These are phyloP conservation scores for Ophiostoma sp. DNA, from an alignment of 2,329 filamentous ascomycete genomes.

Conservation along the genomic window DNA sequence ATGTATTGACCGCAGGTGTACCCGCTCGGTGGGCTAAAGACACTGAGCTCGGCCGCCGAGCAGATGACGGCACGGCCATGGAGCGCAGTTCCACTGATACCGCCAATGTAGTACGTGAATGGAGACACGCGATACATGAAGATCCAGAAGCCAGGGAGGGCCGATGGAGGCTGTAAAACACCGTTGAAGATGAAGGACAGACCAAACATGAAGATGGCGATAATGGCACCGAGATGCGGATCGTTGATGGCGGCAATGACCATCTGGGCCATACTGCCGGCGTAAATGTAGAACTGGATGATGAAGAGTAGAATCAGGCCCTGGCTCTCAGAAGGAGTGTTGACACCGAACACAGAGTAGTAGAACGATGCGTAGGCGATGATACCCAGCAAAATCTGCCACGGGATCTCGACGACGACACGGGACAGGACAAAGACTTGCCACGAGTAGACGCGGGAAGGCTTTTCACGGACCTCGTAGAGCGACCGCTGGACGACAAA, in stretches of 20 bases:
- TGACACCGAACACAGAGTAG: slow-evolving; percentile 61
- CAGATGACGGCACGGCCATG: slow-evolving; percentile 56
- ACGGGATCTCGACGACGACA: slow-evolving; percentile 67
- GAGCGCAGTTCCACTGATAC: slow-evolving; percentile 67
- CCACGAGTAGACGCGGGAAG: slow-evolving; percentile 66
- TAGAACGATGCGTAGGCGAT: slow-evolving; percentile 62
- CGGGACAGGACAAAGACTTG: slow-evolving; percentile 64
- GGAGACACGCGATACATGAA: slow-evolving; percentile 73
- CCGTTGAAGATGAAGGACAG: slow-evolving; percentile 55
- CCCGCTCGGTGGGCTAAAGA: slow-evolving; percentile 63
- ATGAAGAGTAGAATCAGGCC: slow-evolving; percentile 79
- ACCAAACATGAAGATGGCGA: slow-evolving; percentile 55
- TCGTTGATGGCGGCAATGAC: slow-evolving; percentile 64
- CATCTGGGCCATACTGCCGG: slow-evolving; percentile 71
- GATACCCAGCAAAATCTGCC: slow-evolving; percentile 46
- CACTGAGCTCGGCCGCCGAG: slow-evolving; percentile 56
- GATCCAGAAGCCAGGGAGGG: slow-evolving; percentile 71
- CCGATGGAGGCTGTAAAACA: slow-evolving; percentile 58
- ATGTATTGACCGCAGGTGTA: slow-evolving; percentile 67
- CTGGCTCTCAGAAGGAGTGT: slow-evolving; percentile 63
- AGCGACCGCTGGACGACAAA: slow-evolving; percentile 66
- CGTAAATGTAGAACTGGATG: slow-evolving; percentile 74
- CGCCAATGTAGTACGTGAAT: slow-evolving; percentile 60
- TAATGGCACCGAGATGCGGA: slow-evolving; percentile 64
- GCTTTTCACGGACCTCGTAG: slow-evolving; percentile 66